These are phyloP conservation scores for Elsinoe batatas DNA, from an alignment of 2,329 filamentous ascomycete genomes.

Conservation along the genomic window DNA sequence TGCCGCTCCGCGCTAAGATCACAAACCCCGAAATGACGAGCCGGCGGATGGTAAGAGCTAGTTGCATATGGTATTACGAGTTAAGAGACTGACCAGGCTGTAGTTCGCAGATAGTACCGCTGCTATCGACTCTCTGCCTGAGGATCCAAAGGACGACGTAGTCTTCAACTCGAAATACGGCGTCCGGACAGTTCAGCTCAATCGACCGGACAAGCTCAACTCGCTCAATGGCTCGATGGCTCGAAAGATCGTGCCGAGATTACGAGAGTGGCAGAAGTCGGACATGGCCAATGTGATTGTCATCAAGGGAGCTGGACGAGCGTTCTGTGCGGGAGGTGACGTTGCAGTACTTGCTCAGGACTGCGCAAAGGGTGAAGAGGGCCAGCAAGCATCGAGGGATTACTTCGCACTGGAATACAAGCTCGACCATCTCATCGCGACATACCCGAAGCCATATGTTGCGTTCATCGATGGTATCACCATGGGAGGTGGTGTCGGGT, in stretches of 20 bases:
- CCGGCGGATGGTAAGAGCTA: conserved; percentile 40
- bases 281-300: conserved; percentile 87
- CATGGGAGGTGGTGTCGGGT: conserved; percentile 93
- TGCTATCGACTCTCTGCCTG: conserved; percentile 45
- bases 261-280: conserved; percentile 91
- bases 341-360: conserved; percentile 66
- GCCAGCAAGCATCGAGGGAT: conserved; percentile 63
- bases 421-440: conserved; percentile 90
- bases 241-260: conserved; percentile 78
- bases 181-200: conserved; percentile 84
- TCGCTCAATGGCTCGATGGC: conserved; percentile 91
- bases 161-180: conserved; percentile 84
- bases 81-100: conserved; percentile 25
- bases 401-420: conserved; percentile 96
- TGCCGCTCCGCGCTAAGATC: conserved; percentile 76
- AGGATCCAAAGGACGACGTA: conserved; percentile 79
- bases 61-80: conserved; percentile 31
- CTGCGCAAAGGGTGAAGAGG: conserved; percentile 58
- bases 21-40: conserved; percentile 48
- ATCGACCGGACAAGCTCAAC: conserved; percentile 85
- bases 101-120: conserved; percentile 21
- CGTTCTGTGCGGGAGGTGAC: conserved; percentile 90
- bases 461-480: conserved; percentile 97
- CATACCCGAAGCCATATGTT: conserved; percentile 85
- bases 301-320: conserved; percentile 79